Evolutionary conservation across 176 grass and related monocot genomes (phyloP), one percentile per base, ranked within the genome.

Genomic region (Guadua angustifolia): DNA sequence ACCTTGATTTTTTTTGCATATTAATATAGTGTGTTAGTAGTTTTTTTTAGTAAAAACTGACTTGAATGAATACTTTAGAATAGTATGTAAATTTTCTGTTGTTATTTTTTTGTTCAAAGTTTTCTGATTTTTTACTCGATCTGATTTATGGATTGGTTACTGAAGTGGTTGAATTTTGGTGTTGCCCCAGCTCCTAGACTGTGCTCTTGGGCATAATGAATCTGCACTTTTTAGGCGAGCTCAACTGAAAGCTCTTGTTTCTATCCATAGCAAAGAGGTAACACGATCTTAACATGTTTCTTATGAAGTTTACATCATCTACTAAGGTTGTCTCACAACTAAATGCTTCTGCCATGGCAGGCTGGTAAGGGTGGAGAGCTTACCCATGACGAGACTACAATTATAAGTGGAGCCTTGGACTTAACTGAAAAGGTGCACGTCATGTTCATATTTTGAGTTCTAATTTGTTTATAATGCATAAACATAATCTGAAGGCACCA

Each of bases 181-280:
- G 46, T 77, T 73, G 2, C 44, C 46, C 69, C 81, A 99, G 97
- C 67, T 99, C 84, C 84, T 99, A 71, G 97, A 99, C 76, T 99
- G 93, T 60, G 93, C 93, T 79, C 97, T 99, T 91, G 97, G 97
- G 56, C 97, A 99, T 89, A 94, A 96, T 84, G 97, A 96, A 81
- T 99, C 97, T 82, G 97, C 97, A 76, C 84, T 99, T 77, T 99
- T 99, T 90, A 99, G 97, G 79, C 93, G 97, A 64, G 97, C 97
- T 76, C 97, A 99, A 82, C 69, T 99, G 69, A 99, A 99, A 87
- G 97, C 84, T 84, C 90, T 99, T 53, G 97, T 99, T 59, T 94
- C 91, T 88, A 99, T 99, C 81, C 97, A 99, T 88, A 71, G 97
- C 91, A 99, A 94, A 91, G 97, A 99, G 93, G 97, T 99, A 86